phyloP scores from a whole-genome alignment of 208 protist genomes.

The Acanthamoeba sp. region DNA sequence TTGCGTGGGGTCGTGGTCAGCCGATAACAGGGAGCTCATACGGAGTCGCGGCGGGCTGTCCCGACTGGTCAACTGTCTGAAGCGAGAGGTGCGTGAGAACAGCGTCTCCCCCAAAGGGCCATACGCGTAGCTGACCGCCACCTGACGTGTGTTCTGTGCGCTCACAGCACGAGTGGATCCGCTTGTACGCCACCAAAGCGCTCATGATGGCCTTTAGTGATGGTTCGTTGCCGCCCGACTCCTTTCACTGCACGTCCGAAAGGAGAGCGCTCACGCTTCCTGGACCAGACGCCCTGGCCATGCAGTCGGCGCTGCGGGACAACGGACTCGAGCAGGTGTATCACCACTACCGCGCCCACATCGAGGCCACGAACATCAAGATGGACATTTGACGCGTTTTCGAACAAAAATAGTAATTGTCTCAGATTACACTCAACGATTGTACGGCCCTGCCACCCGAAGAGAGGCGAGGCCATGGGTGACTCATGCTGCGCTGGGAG shows the following conservation, averaged over 20 bases:
- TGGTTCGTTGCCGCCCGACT: not conserved
- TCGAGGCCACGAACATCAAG: conserved; percentile 27
- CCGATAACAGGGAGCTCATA: not conserved
- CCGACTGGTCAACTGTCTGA: not conserved
- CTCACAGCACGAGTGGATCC: conserved; percentile 44
- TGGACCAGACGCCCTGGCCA: not conserved
- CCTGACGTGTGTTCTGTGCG: no score
- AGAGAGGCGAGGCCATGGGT: no score
- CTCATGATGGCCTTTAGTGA: not conserved
- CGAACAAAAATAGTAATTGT: no score
- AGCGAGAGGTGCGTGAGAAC: conserved; percentile 21
- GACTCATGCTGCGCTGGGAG: no score
- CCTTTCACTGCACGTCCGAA: not conserved
- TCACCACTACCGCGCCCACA: conserved; percentile 32
- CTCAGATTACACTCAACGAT: no score
- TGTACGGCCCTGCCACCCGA: no score
- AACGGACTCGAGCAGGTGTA: conserved; percentile 17
- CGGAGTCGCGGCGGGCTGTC: not conserved
- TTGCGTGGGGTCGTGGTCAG: not conserved
- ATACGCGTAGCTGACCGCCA: no score
- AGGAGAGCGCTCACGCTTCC: no score
- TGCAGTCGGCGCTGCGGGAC: not conserved
- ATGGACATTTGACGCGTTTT: not conserved
- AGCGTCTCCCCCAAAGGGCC: no score
- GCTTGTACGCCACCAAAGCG: conserved; percentile 57